Conservation (phyloP, 805 yeast species). For the Yarrowia porcina region DNA sequence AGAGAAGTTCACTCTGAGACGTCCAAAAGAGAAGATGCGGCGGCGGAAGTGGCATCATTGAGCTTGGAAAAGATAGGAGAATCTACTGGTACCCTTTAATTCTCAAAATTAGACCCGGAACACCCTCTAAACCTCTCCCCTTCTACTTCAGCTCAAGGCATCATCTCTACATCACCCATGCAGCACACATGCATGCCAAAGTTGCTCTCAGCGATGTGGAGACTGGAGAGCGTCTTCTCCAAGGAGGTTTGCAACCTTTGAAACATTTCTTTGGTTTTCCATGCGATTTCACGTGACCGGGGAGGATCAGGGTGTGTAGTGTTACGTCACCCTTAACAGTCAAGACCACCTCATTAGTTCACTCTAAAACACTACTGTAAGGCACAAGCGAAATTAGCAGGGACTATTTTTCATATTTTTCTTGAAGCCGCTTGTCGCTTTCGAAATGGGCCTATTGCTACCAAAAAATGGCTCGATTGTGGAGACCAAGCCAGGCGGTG, state of each 20-base stretch:
- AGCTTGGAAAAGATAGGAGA: background rate
- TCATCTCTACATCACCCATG: background rate
- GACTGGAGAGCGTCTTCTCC: background rate
- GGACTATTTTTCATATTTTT: no score
- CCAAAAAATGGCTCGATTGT: conserved; percentile 1
- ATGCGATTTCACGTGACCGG: background rate
- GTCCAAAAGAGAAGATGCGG: background rate
- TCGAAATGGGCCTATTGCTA: background rate
- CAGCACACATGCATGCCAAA: background rate
- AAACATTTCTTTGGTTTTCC: background rate
- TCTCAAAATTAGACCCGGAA: no score
- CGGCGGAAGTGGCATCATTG: background rate
- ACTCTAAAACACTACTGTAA: no score
- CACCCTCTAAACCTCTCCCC: background rate
- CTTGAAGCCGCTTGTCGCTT: no score
- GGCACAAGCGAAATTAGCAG: no score
- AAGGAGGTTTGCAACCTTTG: background rate
- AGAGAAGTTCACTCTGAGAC: background rate
- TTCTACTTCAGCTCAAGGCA: background rate
- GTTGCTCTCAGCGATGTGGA: background rate
- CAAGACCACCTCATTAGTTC: no score
- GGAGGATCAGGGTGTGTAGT: no score
- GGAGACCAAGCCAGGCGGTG: no score
- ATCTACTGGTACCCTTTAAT: background rate
- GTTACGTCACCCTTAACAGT: no score